These are phyloP conservation scores for Calonectria ilicicola DNA, from an alignment of 2,329 filamentous ascomycete species.

Conservation along the genomic window DNA sequence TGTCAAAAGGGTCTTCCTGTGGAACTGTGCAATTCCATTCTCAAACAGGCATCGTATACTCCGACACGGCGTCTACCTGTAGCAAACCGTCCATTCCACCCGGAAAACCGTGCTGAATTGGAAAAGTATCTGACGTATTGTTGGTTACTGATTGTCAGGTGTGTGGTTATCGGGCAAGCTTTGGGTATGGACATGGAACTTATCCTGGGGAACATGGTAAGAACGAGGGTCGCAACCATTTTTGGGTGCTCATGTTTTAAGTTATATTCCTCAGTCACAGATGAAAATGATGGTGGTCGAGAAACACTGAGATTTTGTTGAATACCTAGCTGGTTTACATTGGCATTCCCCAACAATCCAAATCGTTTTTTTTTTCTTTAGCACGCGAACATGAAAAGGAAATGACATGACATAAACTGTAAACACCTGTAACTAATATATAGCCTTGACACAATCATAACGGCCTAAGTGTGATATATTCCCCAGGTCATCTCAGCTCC, in stretches of 20 bases:
- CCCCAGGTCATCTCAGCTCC: not conserved
- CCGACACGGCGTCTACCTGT: not conserved
- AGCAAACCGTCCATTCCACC: not conserved
- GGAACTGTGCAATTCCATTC: not conserved
- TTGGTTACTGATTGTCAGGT: not conserved
- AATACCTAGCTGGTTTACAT: not conserved
- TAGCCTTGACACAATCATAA: not conserved
- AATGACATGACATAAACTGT: not conserved
- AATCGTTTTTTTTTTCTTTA: no score
- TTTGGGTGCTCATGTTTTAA: not conserved
- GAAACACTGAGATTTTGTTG: not conserved
- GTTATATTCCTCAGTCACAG: not conserved
- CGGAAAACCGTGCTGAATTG: not conserved
- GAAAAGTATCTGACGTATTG: not conserved
- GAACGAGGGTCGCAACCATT: not conserved
- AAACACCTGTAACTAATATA: not conserved
- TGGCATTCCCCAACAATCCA: no score
- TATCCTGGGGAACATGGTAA: not conserved
- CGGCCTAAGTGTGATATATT: not conserved
- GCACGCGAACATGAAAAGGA: no score
- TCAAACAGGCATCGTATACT: not conserved
- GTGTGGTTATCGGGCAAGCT: not conserved
- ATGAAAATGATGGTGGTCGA: not conserved
- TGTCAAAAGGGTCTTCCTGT: not conserved
- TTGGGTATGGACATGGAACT: not conserved